Percentiles rank a stretch among this genome's conserved stretches.
Evolutionary conservation across 352 stramenopile species (phyloP).

Genomic region (Phytopythium boreale): DNA sequence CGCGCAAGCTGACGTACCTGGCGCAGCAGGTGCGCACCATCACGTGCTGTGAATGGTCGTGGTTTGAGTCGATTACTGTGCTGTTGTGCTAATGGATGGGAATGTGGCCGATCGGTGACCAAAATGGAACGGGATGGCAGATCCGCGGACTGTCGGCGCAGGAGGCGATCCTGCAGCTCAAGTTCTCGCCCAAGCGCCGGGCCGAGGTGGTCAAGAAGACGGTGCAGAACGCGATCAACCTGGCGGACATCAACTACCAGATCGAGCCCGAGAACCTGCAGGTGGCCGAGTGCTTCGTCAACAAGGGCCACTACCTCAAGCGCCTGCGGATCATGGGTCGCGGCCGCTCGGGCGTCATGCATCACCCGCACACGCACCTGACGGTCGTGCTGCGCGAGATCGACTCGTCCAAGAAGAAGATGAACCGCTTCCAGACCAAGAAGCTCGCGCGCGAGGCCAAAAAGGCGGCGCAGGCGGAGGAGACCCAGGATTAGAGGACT

Average conservation of each 20-base stretch:
- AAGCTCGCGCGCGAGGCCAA: constrained; percentile 60
- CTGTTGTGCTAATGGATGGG: not conserved
- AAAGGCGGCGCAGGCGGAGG: constrained; percentile 14
- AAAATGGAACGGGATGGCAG: not conserved
- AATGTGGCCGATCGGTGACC: not conserved
- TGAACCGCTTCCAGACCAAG: constrained; percentile 77
- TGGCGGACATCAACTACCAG: constrained; percentile 87
- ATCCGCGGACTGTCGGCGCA: constrained; percentile 72
- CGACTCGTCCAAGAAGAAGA: constrained; percentile 69
- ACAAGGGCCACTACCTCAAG: constrained; percentile 84
- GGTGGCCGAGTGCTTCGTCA: constrained; percentile 83
- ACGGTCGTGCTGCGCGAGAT: constrained; percentile 79
- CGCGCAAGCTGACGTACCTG: constrained; percentile 79
- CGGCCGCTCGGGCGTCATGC: constrained; percentile 81
- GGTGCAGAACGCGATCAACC: constrained; percentile 85
- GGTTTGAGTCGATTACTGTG: too few relatives aligned
- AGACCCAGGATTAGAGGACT: constrained; percentile 1
- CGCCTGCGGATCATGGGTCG: constrained; percentile 82
- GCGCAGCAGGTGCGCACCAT: constrained; percentile 33
- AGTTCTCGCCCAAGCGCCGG: constrained; percentile 85
- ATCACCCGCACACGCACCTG: constrained; percentile 78
- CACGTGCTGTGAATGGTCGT: not conserved
- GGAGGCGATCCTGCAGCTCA: constrained; percentile 82
- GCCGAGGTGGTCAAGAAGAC: constrained; percentile 83
- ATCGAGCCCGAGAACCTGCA: constrained; percentile 84